phyloP scores from a whole-genome alignment of 768 basidiomycete species.

The Pleurotus tuoliensis region DNA sequence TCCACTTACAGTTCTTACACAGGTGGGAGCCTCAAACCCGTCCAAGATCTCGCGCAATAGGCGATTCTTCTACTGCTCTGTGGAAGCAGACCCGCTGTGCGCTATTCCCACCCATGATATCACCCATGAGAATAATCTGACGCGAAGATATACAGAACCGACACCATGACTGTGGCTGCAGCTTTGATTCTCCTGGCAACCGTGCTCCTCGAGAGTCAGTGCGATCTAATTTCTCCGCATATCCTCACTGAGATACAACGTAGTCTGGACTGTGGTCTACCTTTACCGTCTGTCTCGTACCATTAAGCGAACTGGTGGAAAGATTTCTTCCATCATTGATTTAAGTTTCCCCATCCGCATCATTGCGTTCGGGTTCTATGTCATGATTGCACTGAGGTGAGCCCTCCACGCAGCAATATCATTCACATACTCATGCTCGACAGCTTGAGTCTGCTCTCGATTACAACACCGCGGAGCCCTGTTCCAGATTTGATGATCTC shows the following conservation, averaged over 20 bases:
- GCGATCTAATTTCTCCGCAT: neutral
- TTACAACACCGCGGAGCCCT: conserved; percentile 39
- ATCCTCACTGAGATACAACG: neutral
- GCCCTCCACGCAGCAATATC: neutral
- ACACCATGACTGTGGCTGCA: conserved; percentile 35
- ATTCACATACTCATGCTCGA: neutral
- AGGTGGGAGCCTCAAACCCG: conserved; percentile 37
- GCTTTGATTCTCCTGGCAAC: conserved; percentile 36
- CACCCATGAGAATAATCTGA: neutral
- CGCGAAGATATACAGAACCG: conserved; percentile 27
- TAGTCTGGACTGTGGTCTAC: conserved; percentile 39
- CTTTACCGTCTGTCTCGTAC: conserved; percentile 30
- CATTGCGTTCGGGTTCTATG: conserved; percentile 39
- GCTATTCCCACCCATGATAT: conserved; percentile 7
- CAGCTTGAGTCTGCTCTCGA: conserved; percentile 43
- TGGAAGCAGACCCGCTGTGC: conserved; percentile 32
- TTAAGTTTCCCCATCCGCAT: conserved; percentile 44
- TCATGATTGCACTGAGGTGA: conserved; percentile 38
- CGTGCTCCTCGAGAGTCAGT: conserved; percentile 34
- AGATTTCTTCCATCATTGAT: conserved; percentile 25
- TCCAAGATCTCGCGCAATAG: conserved; percentile 37
- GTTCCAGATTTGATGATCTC: conserved; percentile 45
- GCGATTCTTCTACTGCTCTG: conserved; percentile 50
- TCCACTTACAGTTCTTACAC: neutral
- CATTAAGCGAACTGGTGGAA: conserved; percentile 18